Conservation (phyloP, 768 basidiomycete genomes). For the Punctularia strigosozonata region DNA sequence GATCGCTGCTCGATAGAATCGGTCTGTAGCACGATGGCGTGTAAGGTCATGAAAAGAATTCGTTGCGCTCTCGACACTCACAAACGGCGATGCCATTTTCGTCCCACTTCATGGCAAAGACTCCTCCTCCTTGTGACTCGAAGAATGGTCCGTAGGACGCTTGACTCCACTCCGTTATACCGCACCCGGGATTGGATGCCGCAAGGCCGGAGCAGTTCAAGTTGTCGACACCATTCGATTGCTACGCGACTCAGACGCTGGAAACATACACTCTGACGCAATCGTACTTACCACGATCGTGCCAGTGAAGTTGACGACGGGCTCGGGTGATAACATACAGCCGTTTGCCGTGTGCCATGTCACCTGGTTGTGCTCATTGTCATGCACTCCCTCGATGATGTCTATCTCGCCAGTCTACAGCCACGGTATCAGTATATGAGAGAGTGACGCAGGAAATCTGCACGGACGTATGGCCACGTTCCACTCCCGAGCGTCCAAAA, state of each 20-base stretch:
- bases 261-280: too few relatives aligned
- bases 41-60: background rate
- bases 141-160: slow-evolving; percentile 80
- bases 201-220: slow-evolving; percentile 31
- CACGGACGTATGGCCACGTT: slow-evolving; percentile 52
- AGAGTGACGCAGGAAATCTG: background rate
- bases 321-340: slow-evolving; percentile 46
- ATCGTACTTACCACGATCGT: slow-evolving; percentile 39
- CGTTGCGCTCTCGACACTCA: slow-evolving; percentile 23
- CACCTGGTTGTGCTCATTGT: slow-evolving; percentile 76
- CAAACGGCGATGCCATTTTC: slow-evolving; percentile 64
- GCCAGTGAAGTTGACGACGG: slow-evolving; percentile 50
- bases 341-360: slow-evolving; percentile 64
- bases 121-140: slow-evolving; percentile 69
- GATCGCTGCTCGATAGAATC: slow-evolving; percentile 66
- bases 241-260: slow-evolving; percentile 17
- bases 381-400: slow-evolving; percentile 78
- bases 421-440: slow-evolving; percentile 4
- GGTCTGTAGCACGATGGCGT: background rate
- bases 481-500: slow-evolving; percentile 61
- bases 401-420: slow-evolving; percentile 68
- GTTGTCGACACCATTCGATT: slow-evolving; percentile 37
- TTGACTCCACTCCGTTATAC: slow-evolving; percentile 65
- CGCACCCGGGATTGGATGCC: slow-evolving; percentile 61
- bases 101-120: slow-evolving; percentile 89